Evolutionary conservation across 2,329 filamentous ascomycete species (phyloP), one percentile per base, ranked within the genome.

Genomic region (Colletotrichum sp.): DNA sequence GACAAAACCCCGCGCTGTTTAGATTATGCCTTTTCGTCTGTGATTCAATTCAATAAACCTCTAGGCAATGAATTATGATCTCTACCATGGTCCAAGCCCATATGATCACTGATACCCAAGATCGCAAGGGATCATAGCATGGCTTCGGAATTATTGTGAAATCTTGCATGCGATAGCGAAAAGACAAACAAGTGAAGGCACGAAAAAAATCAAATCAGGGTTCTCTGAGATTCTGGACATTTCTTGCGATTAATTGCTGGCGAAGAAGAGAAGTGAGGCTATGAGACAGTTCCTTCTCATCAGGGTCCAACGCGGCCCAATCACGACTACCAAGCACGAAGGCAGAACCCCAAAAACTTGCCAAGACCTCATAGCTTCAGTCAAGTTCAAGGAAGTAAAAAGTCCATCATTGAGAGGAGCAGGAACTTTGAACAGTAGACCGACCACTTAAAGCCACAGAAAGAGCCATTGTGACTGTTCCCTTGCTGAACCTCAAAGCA

Each of bases 251-350:
- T 47, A 6, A 18, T 21, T n/a, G n/a, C 6, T 33, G 31, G 9
- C 11, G 7, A 12, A n/a, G 21, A 47, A 21, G 11, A n/a, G 0
- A 2, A 21, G 43, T n/a, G n/a, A 47, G 3, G 5, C 12, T n/a
- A 51, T 51, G 11, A 13, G 43, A 51, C 11, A 51, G 6, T 51
- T 21, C 4, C 43, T 21, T 5, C 11, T 21, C 3, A 3, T 13
- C 43, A 21, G n/a, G 6, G n/a, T 51, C 4, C n/a, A 21, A 24
- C 5, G 0, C n/a, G 7, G n/a, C 4, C 18, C 43, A 12, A 13
- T 51, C 6, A 21, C n/a, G 13, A n/a, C n/a, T n/a, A 51, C 43
- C n/a, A 21, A 51, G n/a, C 6, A 21, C n/a, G 6, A 21, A 51
- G 11, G 43, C 11, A 21, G n/a, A 13, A 21, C 21, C n/a, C 21